Evolutionary conservation across 495 filamentous ascomycete species (phyloP).

Genomic region (Hypoxylon fragiforme): DNA sequence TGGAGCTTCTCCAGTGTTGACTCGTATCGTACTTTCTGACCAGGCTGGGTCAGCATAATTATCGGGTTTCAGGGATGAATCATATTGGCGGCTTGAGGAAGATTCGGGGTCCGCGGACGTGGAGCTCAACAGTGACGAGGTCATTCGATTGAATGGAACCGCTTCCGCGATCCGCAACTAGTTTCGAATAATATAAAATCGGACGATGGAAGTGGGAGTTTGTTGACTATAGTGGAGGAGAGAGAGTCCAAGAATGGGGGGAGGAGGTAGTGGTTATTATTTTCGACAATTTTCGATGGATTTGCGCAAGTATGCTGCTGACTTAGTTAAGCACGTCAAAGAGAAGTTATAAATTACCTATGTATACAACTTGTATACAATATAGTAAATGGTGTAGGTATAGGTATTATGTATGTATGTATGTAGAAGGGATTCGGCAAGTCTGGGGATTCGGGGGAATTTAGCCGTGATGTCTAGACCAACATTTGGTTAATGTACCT

Average conservation of each 20-base stretch:
- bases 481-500: too few species aligned
- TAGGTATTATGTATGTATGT: too few species aligned
- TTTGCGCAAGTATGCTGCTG: constrained; percentile 11
- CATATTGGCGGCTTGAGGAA: constrained; percentile 25
- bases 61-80: constrained; percentile 9
- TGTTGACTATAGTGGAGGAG: background rate
- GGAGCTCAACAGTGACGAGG: constrained; percentile 36
- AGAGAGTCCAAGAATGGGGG: background rate
- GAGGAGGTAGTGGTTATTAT: background rate
- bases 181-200: background rate
- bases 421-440: constrained; percentile 3
- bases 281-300: constrained; percentile 2
- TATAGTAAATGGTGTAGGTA: too few species aligned
- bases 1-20: constrained; percentile 9
- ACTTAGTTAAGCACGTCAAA: background rate
- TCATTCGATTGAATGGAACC: constrained; percentile 28
- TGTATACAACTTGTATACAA: background rate
- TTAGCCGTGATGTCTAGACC: constrained; percentile 25
- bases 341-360: background rate
- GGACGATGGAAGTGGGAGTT: background rate
- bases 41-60: constrained; percentile 18
- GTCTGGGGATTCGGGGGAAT: constrained; percentile 16
- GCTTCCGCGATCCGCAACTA: constrained; percentile 16
- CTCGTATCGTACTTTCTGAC: constrained; percentile 27
- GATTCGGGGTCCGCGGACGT: constrained; percentile 24